Percentiles rank a stretch among this genome's conserved stretches.
These are phyloP conservation scores for Mycena indigotica DNA, from an alignment of 768 basidiomycete genomes.

Conservation along the genomic window DNA sequence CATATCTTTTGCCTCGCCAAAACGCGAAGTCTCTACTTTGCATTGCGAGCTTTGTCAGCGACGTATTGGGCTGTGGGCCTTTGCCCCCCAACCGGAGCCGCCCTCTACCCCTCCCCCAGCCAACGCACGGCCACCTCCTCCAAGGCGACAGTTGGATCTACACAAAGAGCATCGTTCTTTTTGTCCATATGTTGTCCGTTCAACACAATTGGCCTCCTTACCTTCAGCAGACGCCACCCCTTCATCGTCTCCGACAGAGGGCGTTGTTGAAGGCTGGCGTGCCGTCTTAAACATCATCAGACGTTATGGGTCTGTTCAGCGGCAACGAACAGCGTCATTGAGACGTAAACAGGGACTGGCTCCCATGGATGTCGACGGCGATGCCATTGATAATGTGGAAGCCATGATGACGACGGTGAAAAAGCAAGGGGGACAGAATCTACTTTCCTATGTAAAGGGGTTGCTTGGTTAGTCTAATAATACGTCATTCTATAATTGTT, in stretches of 20 bases:
- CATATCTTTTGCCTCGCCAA: slow-evolving; percentile 15
- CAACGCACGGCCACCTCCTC: slow-evolving; percentile 32
- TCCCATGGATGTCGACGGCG: slow-evolving; percentile 42
- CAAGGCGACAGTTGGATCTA: slow-evolving; percentile 65
- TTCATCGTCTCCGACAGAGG: slow-evolving; percentile 13
- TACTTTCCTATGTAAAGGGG: slow-evolving; percentile 72
- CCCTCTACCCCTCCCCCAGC: slow-evolving; percentile 20
- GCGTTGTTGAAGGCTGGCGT: slow-evolving; percentile 73
- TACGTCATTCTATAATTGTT: neutral
- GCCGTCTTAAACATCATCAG: slow-evolving; percentile 72
- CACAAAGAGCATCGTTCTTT: slow-evolving; percentile 83
- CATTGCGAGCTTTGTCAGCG: slow-evolving; percentile 63
- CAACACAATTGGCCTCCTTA: slow-evolving; percentile 63
- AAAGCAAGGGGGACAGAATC: slow-evolving; percentile 66
- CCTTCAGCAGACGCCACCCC: slow-evolving; percentile 37
- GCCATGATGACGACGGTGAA: slow-evolving; percentile 82
- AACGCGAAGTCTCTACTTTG: slow-evolving; percentile 47
- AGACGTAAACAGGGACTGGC: slow-evolving; percentile 15
- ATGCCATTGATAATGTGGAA: slow-evolving; percentile 50
- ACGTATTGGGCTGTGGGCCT: slow-evolving; percentile 80
- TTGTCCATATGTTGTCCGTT: slow-evolving; percentile 80
- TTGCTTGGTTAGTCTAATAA: slow-evolving; percentile 53
- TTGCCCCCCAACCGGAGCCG: slow-evolving; percentile 37
- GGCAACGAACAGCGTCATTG: slow-evolving; percentile 42
- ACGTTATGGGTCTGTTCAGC: slow-evolving; percentile 65